phyloP scores from a whole-genome alignment of 495 filamentous ascomycete species.

The Chlorociboria aeruginascens region DNA sequence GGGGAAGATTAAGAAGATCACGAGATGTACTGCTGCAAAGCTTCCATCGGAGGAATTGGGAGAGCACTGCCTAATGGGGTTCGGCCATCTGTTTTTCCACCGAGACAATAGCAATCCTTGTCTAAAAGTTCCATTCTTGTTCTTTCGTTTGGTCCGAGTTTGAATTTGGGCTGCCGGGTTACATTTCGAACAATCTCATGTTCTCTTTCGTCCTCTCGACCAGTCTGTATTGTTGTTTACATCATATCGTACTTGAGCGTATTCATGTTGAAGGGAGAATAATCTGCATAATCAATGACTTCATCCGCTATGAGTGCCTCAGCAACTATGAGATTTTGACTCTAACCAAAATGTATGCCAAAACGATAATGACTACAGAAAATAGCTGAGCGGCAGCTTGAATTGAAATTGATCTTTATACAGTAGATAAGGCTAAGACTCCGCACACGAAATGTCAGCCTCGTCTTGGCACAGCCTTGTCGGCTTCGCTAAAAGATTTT shows the following conservation, averaged over 20 bases:
- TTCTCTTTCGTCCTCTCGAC: slow-evolving; percentile 1
- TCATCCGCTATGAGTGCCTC: too few species aligned
- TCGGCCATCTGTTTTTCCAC: slow-evolving; percentile 4
- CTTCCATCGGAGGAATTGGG: slow-evolving; percentile 4
- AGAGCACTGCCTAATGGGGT: not conserved
- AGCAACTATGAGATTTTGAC: not conserved
- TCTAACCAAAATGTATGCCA: not conserved
- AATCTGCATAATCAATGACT: slow-evolving; percentile 8
- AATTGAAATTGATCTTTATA: not conserved
- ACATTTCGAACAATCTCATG: slow-evolving; percentile 11
- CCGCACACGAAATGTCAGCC: not conserved
- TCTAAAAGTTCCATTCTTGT: slow-evolving; percentile 10
- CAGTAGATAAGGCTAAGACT: not conserved
- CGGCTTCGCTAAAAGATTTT: slow-evolving; percentile 12
- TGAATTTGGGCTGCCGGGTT: not conserved
- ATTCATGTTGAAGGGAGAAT: slow-evolving; percentile 7
- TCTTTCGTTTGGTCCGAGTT: not conserved
- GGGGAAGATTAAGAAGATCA: slow-evolving; percentile 9
- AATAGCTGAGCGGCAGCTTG: not conserved
- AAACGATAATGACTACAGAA: too few species aligned
- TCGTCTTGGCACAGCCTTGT: slow-evolving; percentile 13
- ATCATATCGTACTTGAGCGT: slow-evolving; percentile 18
- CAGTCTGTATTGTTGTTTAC: not conserved
- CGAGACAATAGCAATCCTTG: slow-evolving; percentile 1
- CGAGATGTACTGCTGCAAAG: slow-evolving; percentile 16